Conservation (phyloP, 2,329 filamentous ascomycete species). For the Camillea tinctor region DNA sequence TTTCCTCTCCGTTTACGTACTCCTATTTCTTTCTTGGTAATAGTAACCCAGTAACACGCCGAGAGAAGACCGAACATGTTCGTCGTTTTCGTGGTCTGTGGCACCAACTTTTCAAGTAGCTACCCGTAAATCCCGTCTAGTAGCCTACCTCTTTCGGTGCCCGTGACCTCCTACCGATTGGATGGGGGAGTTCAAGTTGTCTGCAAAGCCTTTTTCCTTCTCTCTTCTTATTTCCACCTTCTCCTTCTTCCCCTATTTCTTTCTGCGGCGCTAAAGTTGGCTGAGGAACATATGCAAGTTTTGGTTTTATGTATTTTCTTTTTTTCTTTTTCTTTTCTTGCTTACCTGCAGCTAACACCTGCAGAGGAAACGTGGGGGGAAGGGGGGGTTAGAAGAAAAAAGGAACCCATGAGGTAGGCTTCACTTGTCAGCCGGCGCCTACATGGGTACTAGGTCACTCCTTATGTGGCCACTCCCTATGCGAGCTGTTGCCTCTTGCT, state of each 20-base stretch:
- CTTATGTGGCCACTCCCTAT: not conserved
- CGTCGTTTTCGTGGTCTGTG: too few relatives aligned
- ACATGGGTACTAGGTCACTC: not conserved
- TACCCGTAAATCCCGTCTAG: not conserved
- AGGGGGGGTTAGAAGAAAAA: not conserved
- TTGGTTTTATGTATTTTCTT: not conserved
- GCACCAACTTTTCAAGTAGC: not conserved
- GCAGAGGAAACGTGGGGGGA: not conserved
- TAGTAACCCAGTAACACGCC: not conserved
- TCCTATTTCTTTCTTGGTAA: too few relatives aligned
- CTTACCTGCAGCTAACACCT: not conserved
- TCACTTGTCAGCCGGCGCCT: not conserved
- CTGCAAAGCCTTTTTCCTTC: not conserved
- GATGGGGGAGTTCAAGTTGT: conserved; percentile 1
- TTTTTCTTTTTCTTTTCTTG: conserved; percentile 1
- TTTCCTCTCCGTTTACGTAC: too few relatives aligned
- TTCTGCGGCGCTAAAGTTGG: not conserved
- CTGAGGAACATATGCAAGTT: not conserved
- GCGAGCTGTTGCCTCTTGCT: not conserved
- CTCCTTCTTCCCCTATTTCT: not conserved
- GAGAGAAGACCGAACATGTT: not conserved
- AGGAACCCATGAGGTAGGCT: not conserved
- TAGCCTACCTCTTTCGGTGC: not conserved
- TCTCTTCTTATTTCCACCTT: too few relatives aligned
- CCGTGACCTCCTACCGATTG: not conserved